A percentile compares a stretch with the other conserved stretches of the same genome.
Conservation (phyloP, 768 basidiomycete genomes). For the Dacryopinax spathularia region DNA sequence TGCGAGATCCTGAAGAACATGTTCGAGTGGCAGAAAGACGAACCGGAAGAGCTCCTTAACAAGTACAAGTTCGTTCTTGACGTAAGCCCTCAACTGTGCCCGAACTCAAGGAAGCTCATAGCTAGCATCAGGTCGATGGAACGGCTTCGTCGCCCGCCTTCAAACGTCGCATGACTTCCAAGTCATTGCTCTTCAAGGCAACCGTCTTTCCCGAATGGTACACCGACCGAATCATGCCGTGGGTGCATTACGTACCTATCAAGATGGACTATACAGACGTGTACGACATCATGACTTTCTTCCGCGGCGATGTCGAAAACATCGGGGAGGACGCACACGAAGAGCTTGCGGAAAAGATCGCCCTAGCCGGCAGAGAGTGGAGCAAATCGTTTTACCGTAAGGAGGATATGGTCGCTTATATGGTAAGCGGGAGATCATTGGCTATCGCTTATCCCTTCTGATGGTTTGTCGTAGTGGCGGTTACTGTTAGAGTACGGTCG, state of each 20-base stretch:
- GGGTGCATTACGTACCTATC: slow-evolving; percentile 64
- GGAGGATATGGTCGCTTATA: slow-evolving; percentile 46
- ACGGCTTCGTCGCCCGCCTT: slow-evolving; percentile 56
- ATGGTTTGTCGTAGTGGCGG: background rate
- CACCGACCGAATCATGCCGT: slow-evolving; percentile 42
- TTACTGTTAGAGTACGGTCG: background rate
- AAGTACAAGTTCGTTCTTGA: slow-evolving; percentile 38
- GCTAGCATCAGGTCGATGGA: too few species aligned
- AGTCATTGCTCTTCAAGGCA: slow-evolving; percentile 50
- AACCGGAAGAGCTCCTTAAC: slow-evolving; percentile 31
- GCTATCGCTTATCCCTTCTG: too few species aligned
- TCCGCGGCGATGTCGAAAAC: slow-evolving; percentile 48
- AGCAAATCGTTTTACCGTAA: slow-evolving; percentile 42
- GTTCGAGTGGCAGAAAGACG: slow-evolving; percentile 39
- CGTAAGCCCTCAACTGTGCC: slow-evolving; percentile 13
- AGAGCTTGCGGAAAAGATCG: slow-evolving; percentile 42
- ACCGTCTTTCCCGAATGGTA: slow-evolving; percentile 66
- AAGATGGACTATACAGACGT: slow-evolving; percentile 48
- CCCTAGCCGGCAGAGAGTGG: slow-evolving; percentile 42
- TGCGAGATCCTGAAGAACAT: slow-evolving; percentile 33
- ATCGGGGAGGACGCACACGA: slow-evolving; percentile 40
- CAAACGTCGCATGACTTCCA: slow-evolving; percentile 46
- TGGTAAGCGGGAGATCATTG: too few species aligned
- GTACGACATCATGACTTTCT: slow-evolving; percentile 58
- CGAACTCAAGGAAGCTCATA: too few species aligned